Evolutionary conservation across 306 rosid genomes (phyloP), one percentile per base, ranked within the genome.

Genomic region (Gillenia trifoliata): DNA sequence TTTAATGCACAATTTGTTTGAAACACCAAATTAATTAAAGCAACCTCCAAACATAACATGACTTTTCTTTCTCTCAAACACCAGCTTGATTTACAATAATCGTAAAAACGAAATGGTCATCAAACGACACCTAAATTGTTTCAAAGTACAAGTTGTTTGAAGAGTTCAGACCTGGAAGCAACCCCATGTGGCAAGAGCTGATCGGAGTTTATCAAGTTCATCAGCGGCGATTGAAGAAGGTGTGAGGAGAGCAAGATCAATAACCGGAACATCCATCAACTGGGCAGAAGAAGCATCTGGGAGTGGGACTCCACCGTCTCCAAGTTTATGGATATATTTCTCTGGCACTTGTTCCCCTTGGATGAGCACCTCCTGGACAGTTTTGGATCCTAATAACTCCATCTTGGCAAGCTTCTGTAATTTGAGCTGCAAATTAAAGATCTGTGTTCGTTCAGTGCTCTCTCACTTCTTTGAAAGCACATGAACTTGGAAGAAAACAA

Each of bases 281-380:
- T 81, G 81, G 23, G 45, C 85, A 2, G 79, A 78, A 3, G 79
- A 78, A 30, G 57, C 52, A 68, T 75, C 65, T 2, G 36, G 59
- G 47, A 73, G 74, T 38, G 11, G 41, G 41, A 38, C 41, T 64
- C 72, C 88, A 29, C 49, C 55, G 60, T 74, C 75, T 1, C 72
- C 78, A 26, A 80, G 83, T 0, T 82, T 78, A 3, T 62, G 63
- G 4, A 78, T 65, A 62, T 73, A 89, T 15, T 33, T 66, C 11
- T 66, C 76, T 55, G 91, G 88, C 34, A 87, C 64, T 4, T 6
- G 13, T 33, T 70, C 31, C 16, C 33, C 64, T 33, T 54, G 11
- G 19, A 40, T 34, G 31, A 69, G 73, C 13, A 29, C 11, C 41
- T 87, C 89, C 78, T 89, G 83, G 13, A 81, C 88, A 11, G 81